These are phyloP conservation scores for Exophiala calicioides DNA, from an alignment of 2,329 filamentous ascomycete species.

Conservation along the genomic window DNA sequence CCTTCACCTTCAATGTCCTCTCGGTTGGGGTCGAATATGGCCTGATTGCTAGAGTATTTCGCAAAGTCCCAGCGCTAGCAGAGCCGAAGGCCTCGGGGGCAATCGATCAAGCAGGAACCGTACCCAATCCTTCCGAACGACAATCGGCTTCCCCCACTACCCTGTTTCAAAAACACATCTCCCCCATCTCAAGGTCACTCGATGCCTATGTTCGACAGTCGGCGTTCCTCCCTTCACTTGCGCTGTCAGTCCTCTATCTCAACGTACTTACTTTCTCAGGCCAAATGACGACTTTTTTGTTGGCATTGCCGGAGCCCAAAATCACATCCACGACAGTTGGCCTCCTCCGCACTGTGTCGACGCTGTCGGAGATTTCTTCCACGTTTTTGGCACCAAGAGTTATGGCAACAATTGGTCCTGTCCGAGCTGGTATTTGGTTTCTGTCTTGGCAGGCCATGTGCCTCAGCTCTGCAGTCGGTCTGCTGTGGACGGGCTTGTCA, in stretches of 20 bases:
- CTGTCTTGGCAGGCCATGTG: conserved; percentile 66
- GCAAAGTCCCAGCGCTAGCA: conserved; percentile 6
- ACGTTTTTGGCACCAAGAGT: conserved; percentile 55
- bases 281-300: conserved; percentile 58
- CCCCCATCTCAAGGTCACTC: background rate
- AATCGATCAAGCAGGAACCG: background rate
- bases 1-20: conserved; percentile 47
- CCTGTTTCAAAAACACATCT: conserved; percentile 19
- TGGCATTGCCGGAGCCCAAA: conserved; percentile 44
- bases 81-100: background rate
- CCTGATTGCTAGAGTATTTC: conserved; percentile 40
- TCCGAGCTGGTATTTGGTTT: conserved; percentile 71
- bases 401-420: conserved; percentile 55
- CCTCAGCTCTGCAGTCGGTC: conserved; percentile 47
- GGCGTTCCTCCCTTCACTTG: conserved; percentile 49
- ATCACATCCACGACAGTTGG: conserved; percentile 53
- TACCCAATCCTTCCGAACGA: background rate
- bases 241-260: conserved; percentile 55
- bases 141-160: conserved; percentile 29
- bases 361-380: conserved; percentile 55
- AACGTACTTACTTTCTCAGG: conserved; percentile 58
- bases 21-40: conserved; percentile 44
- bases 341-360: conserved; percentile 49
- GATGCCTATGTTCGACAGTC: conserved; percentile 39
- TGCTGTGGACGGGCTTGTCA: conserved; percentile 43